Conservation (phyloP, 23 red algal genomes). For the Cyanidiococcus yangmingshanensis region DNA sequence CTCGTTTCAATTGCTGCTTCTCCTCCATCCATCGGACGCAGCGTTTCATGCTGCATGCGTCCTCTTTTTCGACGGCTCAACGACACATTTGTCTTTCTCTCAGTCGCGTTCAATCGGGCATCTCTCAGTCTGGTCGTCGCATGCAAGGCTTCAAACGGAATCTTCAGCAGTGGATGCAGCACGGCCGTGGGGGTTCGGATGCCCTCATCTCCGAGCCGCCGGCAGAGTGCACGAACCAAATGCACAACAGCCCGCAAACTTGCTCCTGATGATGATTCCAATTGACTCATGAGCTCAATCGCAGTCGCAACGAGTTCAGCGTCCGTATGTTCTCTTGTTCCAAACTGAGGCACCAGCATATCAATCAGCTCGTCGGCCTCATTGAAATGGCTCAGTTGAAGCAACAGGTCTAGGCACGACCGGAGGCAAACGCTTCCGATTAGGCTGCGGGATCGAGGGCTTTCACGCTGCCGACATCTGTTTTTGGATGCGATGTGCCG, state of each 20-base stretch:
- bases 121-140: not conserved
- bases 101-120: not conserved
- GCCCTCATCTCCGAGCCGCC: not conserved
- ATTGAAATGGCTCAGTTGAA: not conserved
- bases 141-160: not conserved
- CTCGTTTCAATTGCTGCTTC: not conserved
- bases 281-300: not conserved
- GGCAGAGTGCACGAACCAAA: not conserved
- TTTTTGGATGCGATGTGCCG: not conserved
- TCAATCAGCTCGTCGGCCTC: not conserved
- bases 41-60: not conserved
- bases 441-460: not conserved
- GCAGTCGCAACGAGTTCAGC: not conserved
- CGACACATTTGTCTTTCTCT: not conserved
- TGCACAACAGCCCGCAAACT: not conserved
- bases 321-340: not conserved
- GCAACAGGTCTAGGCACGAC: not conserved
- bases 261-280: not conserved
- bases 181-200: not conserved
- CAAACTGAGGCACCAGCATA: not conserved
- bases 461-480: not conserved
- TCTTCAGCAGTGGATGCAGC: not conserved
- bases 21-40: constrained; percentile 16
- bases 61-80: not conserved
- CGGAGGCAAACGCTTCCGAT: not conserved